Conservation (phyloP, 805 yeast species). For the Cyberlindnera americana region DNA sequence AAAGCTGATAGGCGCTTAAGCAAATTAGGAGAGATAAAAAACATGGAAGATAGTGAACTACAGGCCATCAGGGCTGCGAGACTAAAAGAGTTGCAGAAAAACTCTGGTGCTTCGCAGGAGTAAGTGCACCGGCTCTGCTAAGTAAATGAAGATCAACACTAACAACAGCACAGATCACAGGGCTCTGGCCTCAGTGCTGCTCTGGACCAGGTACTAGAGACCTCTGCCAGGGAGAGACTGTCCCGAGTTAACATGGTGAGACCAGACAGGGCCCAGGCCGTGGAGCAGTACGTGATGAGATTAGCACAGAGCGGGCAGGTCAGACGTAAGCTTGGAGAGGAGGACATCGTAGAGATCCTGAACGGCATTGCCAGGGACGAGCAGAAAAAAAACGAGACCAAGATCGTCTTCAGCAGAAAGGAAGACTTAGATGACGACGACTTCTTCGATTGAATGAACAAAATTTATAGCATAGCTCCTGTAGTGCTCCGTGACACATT, state of each 20-base stretch:
- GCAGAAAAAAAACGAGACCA: conserved; percentile 56
- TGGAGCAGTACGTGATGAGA: conserved; percentile 72
- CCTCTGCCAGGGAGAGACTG: conserved; percentile 83
- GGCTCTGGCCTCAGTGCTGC: conserved; percentile 20
- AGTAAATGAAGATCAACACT: neutral
- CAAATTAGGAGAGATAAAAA: neutral
- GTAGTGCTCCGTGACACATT: no score
- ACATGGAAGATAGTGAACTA: conserved; percentile 83
- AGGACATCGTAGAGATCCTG: conserved; percentile 76
- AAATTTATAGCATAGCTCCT: no score
- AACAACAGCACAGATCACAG: neutral
- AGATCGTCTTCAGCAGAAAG: conserved; percentile 44
- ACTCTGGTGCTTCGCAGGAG: conserved; percentile 33
- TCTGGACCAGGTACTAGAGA: conserved; percentile 69
- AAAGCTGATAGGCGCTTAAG: no score
- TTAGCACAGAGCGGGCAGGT: conserved; percentile 77
- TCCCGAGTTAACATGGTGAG: conserved; percentile 84
- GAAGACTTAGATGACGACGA: conserved; percentile 38
- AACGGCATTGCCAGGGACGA: conserved; percentile 79
- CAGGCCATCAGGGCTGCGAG: conserved; percentile 93
- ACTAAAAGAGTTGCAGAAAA: conserved; percentile 72
- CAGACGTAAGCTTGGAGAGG: conserved; percentile 68
- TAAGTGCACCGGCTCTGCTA: conserved; percentile 6
- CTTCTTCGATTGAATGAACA: conserved; percentile 38
- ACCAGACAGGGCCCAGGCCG: conserved; percentile 87